Evolutionary conservation across 2,329 filamentous ascomycete species (phyloP).

Genomic region (Karstenula rhodostoma): DNA sequence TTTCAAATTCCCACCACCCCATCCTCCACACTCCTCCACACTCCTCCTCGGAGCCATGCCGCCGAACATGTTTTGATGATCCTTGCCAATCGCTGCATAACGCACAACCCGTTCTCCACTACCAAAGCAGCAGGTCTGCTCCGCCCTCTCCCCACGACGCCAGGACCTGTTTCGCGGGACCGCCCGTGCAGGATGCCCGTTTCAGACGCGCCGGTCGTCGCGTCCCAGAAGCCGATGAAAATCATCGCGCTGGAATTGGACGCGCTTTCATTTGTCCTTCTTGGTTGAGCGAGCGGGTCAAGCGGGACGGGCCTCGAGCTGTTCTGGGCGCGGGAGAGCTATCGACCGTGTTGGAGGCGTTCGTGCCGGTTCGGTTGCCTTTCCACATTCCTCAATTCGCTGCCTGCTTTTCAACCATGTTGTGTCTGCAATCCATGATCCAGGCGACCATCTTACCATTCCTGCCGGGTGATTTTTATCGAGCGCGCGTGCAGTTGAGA

Average conservation of each 20-base stretch:
- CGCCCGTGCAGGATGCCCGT: neutral
- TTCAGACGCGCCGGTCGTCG: neutral
- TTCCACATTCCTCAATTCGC: too few relatives aligned
- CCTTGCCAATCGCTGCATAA: too few relatives aligned
- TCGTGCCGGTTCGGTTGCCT: too few relatives aligned
- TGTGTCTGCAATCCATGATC: too few relatives aligned
- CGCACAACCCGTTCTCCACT: neutral
- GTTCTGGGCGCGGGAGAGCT: neutral
- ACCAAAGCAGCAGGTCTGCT: constrained; percentile 1
- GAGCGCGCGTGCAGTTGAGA: too few relatives aligned
- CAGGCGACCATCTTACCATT: too few relatives aligned
- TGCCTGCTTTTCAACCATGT: too few relatives aligned
- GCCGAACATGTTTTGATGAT: neutral
- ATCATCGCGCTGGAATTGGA: neutral
- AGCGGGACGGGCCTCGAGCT: constrained; percentile 1
- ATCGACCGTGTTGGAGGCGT: neutral
- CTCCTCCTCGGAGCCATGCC: neutral
- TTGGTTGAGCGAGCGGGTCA: neutral
- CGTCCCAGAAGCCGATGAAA: neutral
- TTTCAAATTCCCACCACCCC: neutral
- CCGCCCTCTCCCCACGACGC: neutral
- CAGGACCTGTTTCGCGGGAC: constrained; percentile 4
- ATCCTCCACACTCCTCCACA: neutral
- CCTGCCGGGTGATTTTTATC: too few relatives aligned
- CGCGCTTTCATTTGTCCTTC: neutral